Percentiles rank a stretch among this genome's conserved stretches.
Conservation (phyloP, 1,284 basidiomycete genomes). For the Leccinum huronense region DNA sequence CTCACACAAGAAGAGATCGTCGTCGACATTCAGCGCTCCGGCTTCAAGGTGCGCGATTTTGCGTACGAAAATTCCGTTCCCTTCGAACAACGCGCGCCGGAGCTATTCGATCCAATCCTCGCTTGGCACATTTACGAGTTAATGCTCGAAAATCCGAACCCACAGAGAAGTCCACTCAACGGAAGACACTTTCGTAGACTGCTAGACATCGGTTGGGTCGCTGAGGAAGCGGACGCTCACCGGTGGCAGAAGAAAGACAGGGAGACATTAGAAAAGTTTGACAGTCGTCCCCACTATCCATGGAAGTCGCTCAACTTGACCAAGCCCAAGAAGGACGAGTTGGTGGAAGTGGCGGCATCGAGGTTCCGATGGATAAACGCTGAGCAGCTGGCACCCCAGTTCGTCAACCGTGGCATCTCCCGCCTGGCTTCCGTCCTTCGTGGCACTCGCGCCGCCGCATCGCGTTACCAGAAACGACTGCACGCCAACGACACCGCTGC, state of each 20-base stretch:
- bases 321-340: slow-evolving; percentile 29
- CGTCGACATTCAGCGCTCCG: slow-evolving; percentile 34
- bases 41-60: slow-evolving; percentile 55
- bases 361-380: slow-evolving; percentile 36
- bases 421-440: slow-evolving; percentile 25
- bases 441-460: slow-evolving; percentile 5
- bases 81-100: slow-evolving; percentile 26
- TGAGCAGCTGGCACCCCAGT: slow-evolving; percentile 33
- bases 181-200: slow-evolving; percentile 49
- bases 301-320: slow-evolving; percentile 28
- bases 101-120: slow-evolving; percentile 44
- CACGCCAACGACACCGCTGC: slow-evolving; percentile 13
- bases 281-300: slow-evolving; percentile 31
- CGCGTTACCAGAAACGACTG: slow-evolving; percentile 27
- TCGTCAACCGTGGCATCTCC: slow-evolving; percentile 26
- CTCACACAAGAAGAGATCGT: slow-evolving; percentile 37
- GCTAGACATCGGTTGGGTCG: slow-evolving; percentile 49
- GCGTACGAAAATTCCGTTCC: slow-evolving; percentile 33
- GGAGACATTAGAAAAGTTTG: slow-evolving; percentile 41
- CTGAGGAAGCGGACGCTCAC: slow-evolving; percentile 38
- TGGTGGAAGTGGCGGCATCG: slow-evolving; percentile 30
- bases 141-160: slow-evolving; percentile 32
- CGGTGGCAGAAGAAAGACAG: slow-evolving; percentile 45
- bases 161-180: slow-evolving; percentile 35
- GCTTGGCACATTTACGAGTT: slow-evolving; percentile 35